Percentiles rank a stretch among this genome's conserved stretches.
These are phyloP conservation scores for Aureobasidium subglaciale DNA, from an alignment of 2,329 filamentous ascomycete genomes.

Conservation along the genomic window DNA sequence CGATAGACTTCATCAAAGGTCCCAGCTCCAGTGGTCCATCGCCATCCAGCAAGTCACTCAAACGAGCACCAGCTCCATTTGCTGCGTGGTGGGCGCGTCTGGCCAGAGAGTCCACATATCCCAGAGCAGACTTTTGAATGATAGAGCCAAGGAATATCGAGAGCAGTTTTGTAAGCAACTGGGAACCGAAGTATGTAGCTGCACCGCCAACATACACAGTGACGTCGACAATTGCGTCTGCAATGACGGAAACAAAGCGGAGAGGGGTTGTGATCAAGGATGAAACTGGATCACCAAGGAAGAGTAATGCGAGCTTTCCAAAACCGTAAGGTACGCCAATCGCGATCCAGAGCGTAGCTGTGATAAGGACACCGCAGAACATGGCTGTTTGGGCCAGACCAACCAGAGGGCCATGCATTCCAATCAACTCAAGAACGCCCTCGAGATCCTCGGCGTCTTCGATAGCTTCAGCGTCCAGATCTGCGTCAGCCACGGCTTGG, in stretches of 20 bases:
- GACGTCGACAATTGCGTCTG: constrained; percentile 74
- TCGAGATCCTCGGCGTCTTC: constrained; percentile 90
- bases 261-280: constrained; percentile 62
- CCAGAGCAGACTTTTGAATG: not conserved
- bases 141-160: not conserved
- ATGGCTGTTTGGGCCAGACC: constrained; percentile 90
- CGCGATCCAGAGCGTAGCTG: constrained; percentile 75
- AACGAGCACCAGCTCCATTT: not conserved
- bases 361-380: constrained; percentile 86
- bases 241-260: constrained; percentile 61
- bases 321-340: constrained; percentile 89
- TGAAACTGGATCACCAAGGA: constrained; percentile 70
- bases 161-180: constrained; percentile 4
- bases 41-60: not conserved
- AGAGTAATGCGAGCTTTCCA: constrained; percentile 74
- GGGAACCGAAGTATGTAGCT: not conserved
- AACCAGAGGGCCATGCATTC: constrained; percentile 87
- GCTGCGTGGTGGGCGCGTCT: constrained; percentile 5
- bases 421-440: constrained; percentile 89
- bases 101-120: not conserved
- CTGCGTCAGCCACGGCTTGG: constrained; percentile 59
- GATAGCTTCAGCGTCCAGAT: constrained; percentile 65
- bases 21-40: constrained; percentile 10
- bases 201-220: constrained; percentile 52
- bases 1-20: constrained; percentile 15